Percentiles rank a stretch among this genome's conserved stretches.
Evolutionary conservation across 495 filamentous ascomycete genomes (phyloP).

Genomic region (Wilcoxina mikolae): DNA sequence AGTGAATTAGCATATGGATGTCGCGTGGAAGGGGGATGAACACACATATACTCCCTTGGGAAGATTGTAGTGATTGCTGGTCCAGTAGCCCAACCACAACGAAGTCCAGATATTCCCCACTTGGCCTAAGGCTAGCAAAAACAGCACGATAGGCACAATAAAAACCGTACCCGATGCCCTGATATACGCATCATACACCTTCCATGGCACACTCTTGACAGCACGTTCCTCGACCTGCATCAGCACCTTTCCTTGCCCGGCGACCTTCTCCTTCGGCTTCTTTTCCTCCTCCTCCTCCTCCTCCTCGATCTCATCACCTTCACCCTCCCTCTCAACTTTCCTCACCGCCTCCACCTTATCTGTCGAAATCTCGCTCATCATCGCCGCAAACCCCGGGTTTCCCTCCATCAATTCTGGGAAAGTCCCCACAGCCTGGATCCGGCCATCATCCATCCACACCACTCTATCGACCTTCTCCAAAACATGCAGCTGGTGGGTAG

Average conservation of each 20-base stretch:
- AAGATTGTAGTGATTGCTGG: slow-evolving; percentile 48
- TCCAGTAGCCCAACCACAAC: slow-evolving; percentile 91
- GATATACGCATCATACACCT: slow-evolving; percentile 68
- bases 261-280: slow-evolving; percentile 34
- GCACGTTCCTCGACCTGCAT: slow-evolving; percentile 90
- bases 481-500: slow-evolving; percentile 90
- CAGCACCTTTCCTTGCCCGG: slow-evolving; percentile 47
- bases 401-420: slow-evolving; percentile 70
- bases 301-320: slow-evolving; percentile 23
- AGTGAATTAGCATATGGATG: slow-evolving; percentile 12
- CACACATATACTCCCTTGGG: slow-evolving; percentile 46
- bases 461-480: slow-evolving; percentile 79
- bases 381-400: slow-evolving; percentile 55
- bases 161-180: slow-evolving; percentile 62
- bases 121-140: slow-evolving; percentile 55
- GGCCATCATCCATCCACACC: slow-evolving; percentile 77
- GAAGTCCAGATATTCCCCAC: slow-evolving; percentile 73
- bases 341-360: slow-evolving; percentile 46
- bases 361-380: slow-evolving; percentile 71
- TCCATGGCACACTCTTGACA: slow-evolving; percentile 66
- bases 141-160: slow-evolving; percentile 48
- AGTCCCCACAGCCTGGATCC: slow-evolving; percentile 68
- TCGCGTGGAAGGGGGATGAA: slow-evolving; percentile 2
- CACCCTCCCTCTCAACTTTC: slow-evolving; percentile 33
- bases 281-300: slow-evolving; percentile 31